Percentiles rank a stretch among this genome's conserved stretches.
Conservation (phyloP, 2,329 filamentous ascomycete genomes). For the Ophiostoma perfectum region DNA sequence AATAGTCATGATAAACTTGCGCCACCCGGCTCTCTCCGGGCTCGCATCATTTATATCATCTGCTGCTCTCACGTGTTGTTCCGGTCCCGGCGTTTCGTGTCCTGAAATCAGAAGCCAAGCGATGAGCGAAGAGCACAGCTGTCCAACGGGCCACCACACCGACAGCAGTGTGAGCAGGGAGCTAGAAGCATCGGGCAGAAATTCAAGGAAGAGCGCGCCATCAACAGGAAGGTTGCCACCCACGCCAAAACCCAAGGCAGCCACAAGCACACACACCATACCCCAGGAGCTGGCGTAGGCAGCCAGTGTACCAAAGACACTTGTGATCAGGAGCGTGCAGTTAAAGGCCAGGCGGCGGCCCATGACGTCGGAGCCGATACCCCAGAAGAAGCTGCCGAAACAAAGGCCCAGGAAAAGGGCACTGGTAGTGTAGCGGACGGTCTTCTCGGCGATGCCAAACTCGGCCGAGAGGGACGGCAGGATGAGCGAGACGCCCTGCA, state of each 20-base stretch:
- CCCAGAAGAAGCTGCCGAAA: constrained; percentile 75
- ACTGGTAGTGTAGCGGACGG: constrained; percentile 75
- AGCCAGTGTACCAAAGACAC: constrained; percentile 65
- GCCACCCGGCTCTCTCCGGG: constrained; percentile 56
- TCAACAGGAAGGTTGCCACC: constrained; percentile 75
- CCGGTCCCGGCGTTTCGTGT: constrained; percentile 35
- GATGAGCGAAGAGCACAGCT: constrained; percentile 64
- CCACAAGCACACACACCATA: constrained; percentile 54
- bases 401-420: constrained; percentile 71
- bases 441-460: constrained; percentile 64
- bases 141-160: constrained; percentile 81
- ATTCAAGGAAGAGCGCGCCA: constrained; percentile 76
- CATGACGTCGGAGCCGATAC: constrained; percentile 69
- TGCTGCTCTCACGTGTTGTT: background rate
- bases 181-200: constrained; percentile 68
- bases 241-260: constrained; percentile 60
- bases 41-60: constrained; percentile 34
- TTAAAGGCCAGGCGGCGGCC: constrained; percentile 80
- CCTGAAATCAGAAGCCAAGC: constrained; percentile 72
- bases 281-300: constrained; percentile 66
- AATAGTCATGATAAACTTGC: constrained; percentile 65
- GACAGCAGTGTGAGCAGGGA: constrained; percentile 73
- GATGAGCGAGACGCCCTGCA: constrained; percentile 72
- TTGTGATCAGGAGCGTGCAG: constrained; percentile 67
- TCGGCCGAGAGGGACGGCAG: constrained; percentile 69